Percentiles rank a stretch among this genome's conserved stretches.
Conservation (phyloP, 192 early-diverging fungal species). For the Mycoemilia scoparia region DNA sequence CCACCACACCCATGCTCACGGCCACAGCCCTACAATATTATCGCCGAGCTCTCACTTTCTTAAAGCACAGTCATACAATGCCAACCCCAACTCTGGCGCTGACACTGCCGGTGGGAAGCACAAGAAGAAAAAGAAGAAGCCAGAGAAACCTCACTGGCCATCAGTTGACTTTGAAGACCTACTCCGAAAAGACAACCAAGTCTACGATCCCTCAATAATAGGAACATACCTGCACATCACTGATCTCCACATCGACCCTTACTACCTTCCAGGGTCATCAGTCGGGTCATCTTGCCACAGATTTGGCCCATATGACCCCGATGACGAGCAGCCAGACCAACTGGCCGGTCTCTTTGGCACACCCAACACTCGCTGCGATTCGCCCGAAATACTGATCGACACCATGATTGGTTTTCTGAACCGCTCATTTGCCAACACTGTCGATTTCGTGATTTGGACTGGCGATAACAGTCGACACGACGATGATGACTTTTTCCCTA, state of each 20-base stretch:
- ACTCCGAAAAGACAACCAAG: too few species aligned
- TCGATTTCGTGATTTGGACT: conserved; percentile 58
- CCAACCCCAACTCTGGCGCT: too few species aligned
- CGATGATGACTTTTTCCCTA: conserved; percentile 41
- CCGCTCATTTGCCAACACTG: conserved; percentile 10
- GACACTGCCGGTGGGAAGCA: too few species aligned
- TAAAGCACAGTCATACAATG: too few species aligned
- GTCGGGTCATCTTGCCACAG: conserved; percentile 38
- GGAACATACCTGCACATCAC: conserved; percentile 56
- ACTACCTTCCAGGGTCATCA: conserved; percentile 32
- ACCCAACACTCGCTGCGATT: conserved; percentile 38
- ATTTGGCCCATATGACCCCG: neutral
- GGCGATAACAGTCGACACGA: conserved; percentile 60
- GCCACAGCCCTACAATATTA: too few species aligned
- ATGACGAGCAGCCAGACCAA: too few species aligned
- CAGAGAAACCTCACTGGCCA: too few species aligned
- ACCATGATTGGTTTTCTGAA: conserved; percentile 35
- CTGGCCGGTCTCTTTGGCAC: conserved; percentile 41
- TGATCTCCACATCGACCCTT: conserved; percentile 47
- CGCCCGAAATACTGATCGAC: conserved; percentile 32
- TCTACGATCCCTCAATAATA: too few species aligned
- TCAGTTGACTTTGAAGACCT: too few species aligned
- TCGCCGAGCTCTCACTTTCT: too few species aligned
- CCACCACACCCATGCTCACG: too few species aligned
- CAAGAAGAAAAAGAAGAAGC: too few species aligned